Evolutionary conservation across 2,329 filamentous ascomycete species (phyloP).

Genomic region (Hypomyces perniciosus): DNA sequence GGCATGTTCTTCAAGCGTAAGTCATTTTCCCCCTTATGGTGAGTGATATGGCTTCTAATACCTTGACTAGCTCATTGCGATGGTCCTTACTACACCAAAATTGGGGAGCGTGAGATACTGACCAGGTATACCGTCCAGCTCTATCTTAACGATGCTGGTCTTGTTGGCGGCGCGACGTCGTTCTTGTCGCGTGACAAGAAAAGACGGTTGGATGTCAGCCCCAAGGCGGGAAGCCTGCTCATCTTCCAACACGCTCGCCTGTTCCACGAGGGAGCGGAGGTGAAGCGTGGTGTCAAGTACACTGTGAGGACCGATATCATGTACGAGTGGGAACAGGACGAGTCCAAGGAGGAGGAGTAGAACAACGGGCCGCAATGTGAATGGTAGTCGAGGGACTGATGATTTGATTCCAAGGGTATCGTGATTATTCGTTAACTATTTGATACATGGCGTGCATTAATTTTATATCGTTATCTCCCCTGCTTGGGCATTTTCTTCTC

Average conservation of each 20-base stretch:
- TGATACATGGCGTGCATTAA: not conserved
- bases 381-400: not conserved
- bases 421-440: too few relatives aligned
- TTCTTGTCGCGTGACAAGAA: constrained; percentile 41
- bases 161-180: constrained; percentile 50
- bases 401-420: not conserved
- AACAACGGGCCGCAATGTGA: not conserved
- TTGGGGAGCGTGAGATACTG: constrained; percentile 38
- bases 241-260: constrained; percentile 52
- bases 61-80: constrained; percentile 57
- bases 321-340: constrained; percentile 31
- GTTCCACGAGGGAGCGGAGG: constrained; percentile 48
- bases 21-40: constrained; percentile 10
- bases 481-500: constrained; percentile 56
- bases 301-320: constrained; percentile 52
- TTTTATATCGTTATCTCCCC: constrained; percentile 15
- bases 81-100: constrained; percentile 50
- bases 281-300: constrained; percentile 47
- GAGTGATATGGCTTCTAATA: not conserved
- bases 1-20: constrained; percentile 66
- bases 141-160: constrained; percentile 33
- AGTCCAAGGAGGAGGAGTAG: not conserved
- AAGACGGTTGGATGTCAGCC: constrained; percentile 46
- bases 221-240: constrained; percentile 51
- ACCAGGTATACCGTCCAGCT: constrained; percentile 52